Percentiles rank a stretch among this genome's conserved stretches.
These are phyloP conservation scores for Beta vulgaris DNA, from an alignment of 148 eudicot genomes.

Conservation along the genomic window DNA sequence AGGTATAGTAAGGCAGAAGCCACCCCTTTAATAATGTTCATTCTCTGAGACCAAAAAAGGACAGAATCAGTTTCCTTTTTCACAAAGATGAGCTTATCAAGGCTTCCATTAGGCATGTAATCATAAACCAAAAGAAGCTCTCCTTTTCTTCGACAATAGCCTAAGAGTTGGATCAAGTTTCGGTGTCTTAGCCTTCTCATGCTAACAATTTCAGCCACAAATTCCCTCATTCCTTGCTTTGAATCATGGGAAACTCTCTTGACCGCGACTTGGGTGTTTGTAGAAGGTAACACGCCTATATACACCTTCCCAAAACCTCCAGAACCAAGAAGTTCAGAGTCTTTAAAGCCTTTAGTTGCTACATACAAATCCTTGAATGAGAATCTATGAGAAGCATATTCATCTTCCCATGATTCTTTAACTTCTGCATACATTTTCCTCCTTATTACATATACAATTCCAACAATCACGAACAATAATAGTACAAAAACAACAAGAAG, in stretches of 20 bases:
- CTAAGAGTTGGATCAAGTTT: slow-evolving; percentile 45
- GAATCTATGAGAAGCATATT: slow-evolving; percentile 25
- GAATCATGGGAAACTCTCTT: slow-evolving; percentile 44
- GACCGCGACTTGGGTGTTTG: slow-evolving; percentile 28
- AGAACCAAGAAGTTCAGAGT: slow-evolving; percentile 33
- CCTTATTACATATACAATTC: slow-evolving; percentile 20
- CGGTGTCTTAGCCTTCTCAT: slow-evolving; percentile 48
- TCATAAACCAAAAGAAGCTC: slow-evolving; percentile 45
- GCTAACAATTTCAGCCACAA: slow-evolving; percentile 36
- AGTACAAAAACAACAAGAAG: slow-evolving; percentile 16
- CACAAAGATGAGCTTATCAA: slow-evolving; percentile 30
- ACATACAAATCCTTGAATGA: slow-evolving; percentile 34
- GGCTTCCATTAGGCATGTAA: slow-evolving; percentile 50
- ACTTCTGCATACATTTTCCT: slow-evolving; percentile 30
- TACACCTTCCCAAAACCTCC: slow-evolving; percentile 53
- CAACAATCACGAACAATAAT: slow-evolving; percentile 9
- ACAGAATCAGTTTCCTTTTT: not conserved
- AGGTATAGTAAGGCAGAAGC: slow-evolving; percentile 42
- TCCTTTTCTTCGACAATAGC: slow-evolving; percentile 41
- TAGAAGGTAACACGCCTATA: slow-evolving; percentile 33
- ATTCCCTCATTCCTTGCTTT: slow-evolving; percentile 41
- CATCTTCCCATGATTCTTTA: slow-evolving; percentile 32
- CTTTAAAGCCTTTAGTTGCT: slow-evolving; percentile 43
- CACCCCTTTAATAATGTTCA: slow-evolving; percentile 35
- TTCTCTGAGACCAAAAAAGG: slow-evolving; percentile 38